These are phyloP conservation scores for Suillus lakei DNA, from an alignment of 768 basidiomycete genomes.

Conservation along the genomic window DNA sequence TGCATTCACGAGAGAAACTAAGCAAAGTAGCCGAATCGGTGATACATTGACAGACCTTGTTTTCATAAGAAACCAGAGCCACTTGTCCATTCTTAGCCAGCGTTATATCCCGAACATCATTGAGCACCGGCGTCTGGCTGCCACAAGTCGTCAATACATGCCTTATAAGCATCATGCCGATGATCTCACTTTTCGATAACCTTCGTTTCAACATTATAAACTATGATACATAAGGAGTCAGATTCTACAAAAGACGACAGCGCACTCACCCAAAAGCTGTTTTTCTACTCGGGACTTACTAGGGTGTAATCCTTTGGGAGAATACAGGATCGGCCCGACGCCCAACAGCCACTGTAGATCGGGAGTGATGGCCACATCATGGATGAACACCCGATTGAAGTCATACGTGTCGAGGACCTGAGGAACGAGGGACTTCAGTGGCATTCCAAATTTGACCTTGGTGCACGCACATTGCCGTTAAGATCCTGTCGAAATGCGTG, in stretches of 20 bases:
- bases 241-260: neutral
- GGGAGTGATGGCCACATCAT: conserved; percentile 73
- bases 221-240: conserved; percentile 37
- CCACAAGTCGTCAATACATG: conserved; percentile 12
- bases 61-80: conserved; percentile 75
- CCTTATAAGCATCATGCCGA: conserved; percentile 1
- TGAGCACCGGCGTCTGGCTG: conserved; percentile 74
- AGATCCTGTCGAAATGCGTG: conserved; percentile 48
- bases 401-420: conserved; percentile 61
- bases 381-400: conserved; percentile 65
- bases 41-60: conserved; percentile 52
- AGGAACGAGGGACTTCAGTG: conserved; percentile 1
- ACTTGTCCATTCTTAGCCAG: conserved; percentile 62
- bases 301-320: conserved; percentile 65
- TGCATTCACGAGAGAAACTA: neutral
- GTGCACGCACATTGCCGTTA: conserved; percentile 52
- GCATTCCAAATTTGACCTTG: neutral
- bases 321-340: conserved; percentile 69
- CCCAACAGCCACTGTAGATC: conserved; percentile 68
- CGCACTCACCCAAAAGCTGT: conserved; percentile 65
- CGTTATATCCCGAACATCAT: conserved; percentile 75
- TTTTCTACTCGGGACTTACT: conserved; percentile 75
- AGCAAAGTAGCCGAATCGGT: neutral
- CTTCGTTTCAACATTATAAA: conserved; percentile 68
- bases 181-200: conserved; percentile 62